Base-by-base conservation (phyloP, 2,329 filamentous ascomycete species). In the Exserohilum rostratum region DNA sequence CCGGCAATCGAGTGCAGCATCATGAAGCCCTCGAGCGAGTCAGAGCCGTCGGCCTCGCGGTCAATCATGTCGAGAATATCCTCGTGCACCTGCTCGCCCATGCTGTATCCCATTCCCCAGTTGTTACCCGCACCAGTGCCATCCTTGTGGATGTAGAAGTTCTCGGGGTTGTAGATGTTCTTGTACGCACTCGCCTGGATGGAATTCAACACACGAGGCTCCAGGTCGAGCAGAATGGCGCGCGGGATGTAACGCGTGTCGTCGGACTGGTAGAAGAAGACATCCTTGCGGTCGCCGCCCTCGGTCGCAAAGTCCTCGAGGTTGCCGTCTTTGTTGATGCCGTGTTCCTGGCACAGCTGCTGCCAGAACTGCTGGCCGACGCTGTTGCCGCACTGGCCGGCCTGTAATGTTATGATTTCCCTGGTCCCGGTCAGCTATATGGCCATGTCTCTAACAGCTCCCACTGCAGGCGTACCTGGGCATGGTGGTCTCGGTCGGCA, bases 61-160 rank as follows among this genome's bases (percentile, higher is more conserved):
- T 99, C 95, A 70, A 99, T 96, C 92, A 99, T 99, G 75, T 99
- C 96, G 83, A 99, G 91, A 51, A 99, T 91, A 74, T 99, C 95
- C 76, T 99, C 95, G 67, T 93, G 91, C 17, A 99, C 91, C 39
- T 84, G 83, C 75, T 97, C 93, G 65, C 93, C 95, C 49, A 91
- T 93, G 64, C 95, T 88, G 78, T 99, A 99, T 42, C 95, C 95
- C 70, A 95, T 90, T 57, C 93, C 95, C 95, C 95, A 99, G 76
- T 98, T 99, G 78, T 99, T 99, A 40, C 92, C 95, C 6, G 95
- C 95, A 40, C 95, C 95, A 50, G 91, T 87, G 53, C 95, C 95
- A 78, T 93, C 90, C 75, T 96, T 96, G 68, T 93, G 91, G 48
- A 98, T 87, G 75, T 96, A 99, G 79, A 98, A 97, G 81, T 99